These are phyloP conservation scores for Oxytropis ochrocephala DNA, from an alignment of 306 rosid species.

Conservation along the genomic window DNA sequence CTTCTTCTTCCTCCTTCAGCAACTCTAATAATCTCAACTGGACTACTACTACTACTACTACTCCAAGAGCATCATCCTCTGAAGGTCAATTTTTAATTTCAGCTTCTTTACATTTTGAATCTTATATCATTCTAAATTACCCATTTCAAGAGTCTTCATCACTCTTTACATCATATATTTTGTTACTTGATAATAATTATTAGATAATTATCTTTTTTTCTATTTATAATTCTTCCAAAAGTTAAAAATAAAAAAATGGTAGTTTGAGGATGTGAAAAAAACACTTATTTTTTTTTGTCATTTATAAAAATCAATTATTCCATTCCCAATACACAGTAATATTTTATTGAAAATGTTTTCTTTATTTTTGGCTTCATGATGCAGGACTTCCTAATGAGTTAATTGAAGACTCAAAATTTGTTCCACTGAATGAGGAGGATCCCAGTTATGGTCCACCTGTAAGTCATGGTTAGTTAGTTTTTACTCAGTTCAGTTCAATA, in stretches of 20 bases:
- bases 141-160: not conserved
- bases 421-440: conserved; percentile 74
- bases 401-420: conserved; percentile 79
- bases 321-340: not conserved
- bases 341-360: not conserved
- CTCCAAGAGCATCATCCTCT: conserved; percentile 42
- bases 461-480: conserved; percentile 83
- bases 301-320: not conserved
- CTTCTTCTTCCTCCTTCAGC: conserved; percentile 20
- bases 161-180: not conserved
- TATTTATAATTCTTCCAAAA: not conserved
- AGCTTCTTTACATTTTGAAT: conserved; percentile 14
- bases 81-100: conserved; percentile 35
- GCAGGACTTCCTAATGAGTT: conserved; percentile 63
- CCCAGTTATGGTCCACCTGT: conserved; percentile 87
- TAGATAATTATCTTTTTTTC: not conserved
- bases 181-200: too few species aligned
- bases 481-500: conserved; percentile 11
- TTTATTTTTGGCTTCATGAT: not conserved
- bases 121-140: not conserved
- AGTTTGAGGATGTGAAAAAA: not conserved
- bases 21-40: conserved; percentile 37
- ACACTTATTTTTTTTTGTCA: not conserved
- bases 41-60: not conserved
- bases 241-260: not conserved